Evolutionary conservation across 2,329 filamentous ascomycete species (phyloP), one percentile per base, ranked within the genome.

Genomic region (Ophiocordyceps australis): DNA sequence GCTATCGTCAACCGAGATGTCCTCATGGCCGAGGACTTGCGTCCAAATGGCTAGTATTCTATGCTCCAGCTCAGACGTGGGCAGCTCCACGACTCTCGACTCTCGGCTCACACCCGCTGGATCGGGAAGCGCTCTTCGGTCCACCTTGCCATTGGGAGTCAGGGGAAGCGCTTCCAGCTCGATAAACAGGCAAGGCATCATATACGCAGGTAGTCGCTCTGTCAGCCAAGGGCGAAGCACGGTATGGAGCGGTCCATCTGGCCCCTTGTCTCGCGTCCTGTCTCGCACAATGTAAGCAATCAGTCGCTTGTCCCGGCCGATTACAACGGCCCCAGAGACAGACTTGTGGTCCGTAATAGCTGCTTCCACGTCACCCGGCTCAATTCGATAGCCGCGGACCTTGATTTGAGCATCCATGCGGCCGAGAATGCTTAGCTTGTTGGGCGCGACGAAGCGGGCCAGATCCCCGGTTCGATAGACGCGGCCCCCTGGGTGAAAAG

Each of bases 311-410:
- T 33, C 31, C 9, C 27, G 27, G 19, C 14, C n/a, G 20, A 29
- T 21, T 5, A 34, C 30, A 49, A 63, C 18, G 53, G 45, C 50
- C 56, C 60, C 27, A 47, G 35, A 32, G 51, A 62, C 16, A 62
- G 47, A 19, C 38, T 40, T 21, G 41, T 42, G 4, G 56, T 39
- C 4, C 57, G 58, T 24, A 62, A 46, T 92, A 75, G 22, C 63
- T 77, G 48, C 28, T 16, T 95, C 85, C 37, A 95, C 94, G 37
- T 95, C 89, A 34, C 76, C 77, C 23, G 95, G 71, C 53, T 98
- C 89, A 37, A 98, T 92, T 32, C 86, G 67, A 62, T 94, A 95
- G 2, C 86, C 86, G 32, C 89, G 76, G 36, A 95, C 86, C 59
- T 95, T 98, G 55, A 94, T 80, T 46, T 95, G 86, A 37, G 76